A percentile compares a stretch with the other conserved stretches of the same genome.
Evolutionary conservation across 148 eudicot genomes (phyloP).

Genomic region (Cornus suecica): DNA sequence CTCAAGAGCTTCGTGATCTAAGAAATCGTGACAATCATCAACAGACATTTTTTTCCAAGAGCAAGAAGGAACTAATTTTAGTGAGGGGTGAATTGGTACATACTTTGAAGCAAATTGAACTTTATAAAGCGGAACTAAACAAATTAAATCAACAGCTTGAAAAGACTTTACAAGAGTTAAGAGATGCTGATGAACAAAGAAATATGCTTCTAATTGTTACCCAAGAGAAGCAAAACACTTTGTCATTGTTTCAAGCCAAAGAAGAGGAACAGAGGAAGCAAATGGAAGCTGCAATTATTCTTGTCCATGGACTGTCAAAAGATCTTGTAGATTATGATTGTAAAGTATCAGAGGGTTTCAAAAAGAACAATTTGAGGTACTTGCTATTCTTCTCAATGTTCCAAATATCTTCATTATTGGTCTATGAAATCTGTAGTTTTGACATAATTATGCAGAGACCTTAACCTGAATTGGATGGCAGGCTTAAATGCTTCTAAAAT

Average conservation of each 20-base stretch:
- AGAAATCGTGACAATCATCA: constrained; percentile 23
- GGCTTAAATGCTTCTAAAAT: neutral
- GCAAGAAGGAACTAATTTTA: constrained; percentile 33
- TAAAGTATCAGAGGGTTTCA: constrained; percentile 34
- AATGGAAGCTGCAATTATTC: constrained; percentile 36
- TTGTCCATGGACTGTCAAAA: constrained; percentile 33
- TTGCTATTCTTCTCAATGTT: neutral
- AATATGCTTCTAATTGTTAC: constrained; percentile 13
- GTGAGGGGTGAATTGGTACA: constrained; percentile 30
- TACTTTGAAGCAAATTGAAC: constrained; percentile 36
- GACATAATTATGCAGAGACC: neutral
- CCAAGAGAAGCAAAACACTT: constrained; percentile 32
- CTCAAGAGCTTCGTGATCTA: constrained; percentile 32
- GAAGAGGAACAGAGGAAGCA: constrained; percentile 42
- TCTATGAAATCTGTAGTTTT: neutral
- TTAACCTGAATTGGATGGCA: neutral
- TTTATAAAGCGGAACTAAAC: constrained; percentile 22
- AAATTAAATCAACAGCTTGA: constrained; percentile 36
- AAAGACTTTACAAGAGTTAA: constrained; percentile 23
- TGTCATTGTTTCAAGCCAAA: constrained; percentile 29
- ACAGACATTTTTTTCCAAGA: constrained; percentile 28
- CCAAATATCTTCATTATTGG: neutral
- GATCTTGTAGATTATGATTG: constrained; percentile 48
- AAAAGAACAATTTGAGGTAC: constrained; percentile 53
- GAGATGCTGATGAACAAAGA: constrained; percentile 28